phyloP scores from a whole-genome alignment of 768 basidiomycete species.

The Podaxis sp. region DNA sequence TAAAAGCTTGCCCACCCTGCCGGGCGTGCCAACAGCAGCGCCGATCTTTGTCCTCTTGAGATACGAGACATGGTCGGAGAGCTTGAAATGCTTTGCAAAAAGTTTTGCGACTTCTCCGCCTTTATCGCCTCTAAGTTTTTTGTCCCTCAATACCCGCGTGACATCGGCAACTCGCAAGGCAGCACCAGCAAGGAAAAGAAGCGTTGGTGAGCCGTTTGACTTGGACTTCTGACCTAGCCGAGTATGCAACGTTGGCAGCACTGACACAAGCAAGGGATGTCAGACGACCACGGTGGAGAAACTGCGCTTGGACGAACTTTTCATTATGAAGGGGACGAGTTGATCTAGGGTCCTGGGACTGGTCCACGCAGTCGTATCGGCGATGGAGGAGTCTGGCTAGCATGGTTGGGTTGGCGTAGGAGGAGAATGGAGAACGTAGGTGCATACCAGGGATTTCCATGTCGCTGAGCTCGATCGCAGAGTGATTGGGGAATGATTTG shows the following conservation, averaged over 20 bases:
- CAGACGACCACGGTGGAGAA: slow-evolving; percentile 1
- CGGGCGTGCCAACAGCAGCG: slow-evolving; percentile 90
- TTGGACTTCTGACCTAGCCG: slow-evolving; percentile 77
- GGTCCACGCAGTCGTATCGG: slow-evolving; percentile 74
- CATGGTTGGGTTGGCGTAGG: slow-evolving; percentile 9
- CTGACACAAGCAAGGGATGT: slow-evolving; percentile 32
- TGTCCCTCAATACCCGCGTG: slow-evolving; percentile 69
- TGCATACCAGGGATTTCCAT: slow-evolving; percentile 71
- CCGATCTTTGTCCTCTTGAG: slow-evolving; percentile 84
- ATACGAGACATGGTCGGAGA: slow-evolving; percentile 83
- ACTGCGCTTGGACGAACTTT: slow-evolving; percentile 46
- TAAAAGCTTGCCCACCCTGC: slow-evolving; percentile 83
- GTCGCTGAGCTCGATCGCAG: slow-evolving; percentile 78
- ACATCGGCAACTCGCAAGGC: slow-evolving; percentile 92
- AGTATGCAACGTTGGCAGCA: slow-evolving; percentile 62
- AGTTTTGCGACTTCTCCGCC: slow-evolving; percentile 93
- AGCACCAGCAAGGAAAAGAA: slow-evolving; percentile 83
- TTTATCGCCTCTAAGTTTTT: slow-evolving; percentile 71
- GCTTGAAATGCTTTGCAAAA: slow-evolving; percentile 93
- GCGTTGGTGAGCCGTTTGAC: slow-evolving; percentile 77
- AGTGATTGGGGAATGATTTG: slow-evolving; percentile 67
- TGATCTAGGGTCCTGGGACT: slow-evolving; percentile 68
- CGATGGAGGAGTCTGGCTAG: slow-evolving; percentile 67
- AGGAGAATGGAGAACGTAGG: neutral
- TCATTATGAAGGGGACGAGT: slow-evolving; percentile 71